A percentile compares a stretch with the other conserved stretches of the same genome.
These are phyloP conservation scores for Fusarium sambucinum DNA, from an alignment of 2,329 filamentous ascomycete genomes.

Conservation along the genomic window DNA sequence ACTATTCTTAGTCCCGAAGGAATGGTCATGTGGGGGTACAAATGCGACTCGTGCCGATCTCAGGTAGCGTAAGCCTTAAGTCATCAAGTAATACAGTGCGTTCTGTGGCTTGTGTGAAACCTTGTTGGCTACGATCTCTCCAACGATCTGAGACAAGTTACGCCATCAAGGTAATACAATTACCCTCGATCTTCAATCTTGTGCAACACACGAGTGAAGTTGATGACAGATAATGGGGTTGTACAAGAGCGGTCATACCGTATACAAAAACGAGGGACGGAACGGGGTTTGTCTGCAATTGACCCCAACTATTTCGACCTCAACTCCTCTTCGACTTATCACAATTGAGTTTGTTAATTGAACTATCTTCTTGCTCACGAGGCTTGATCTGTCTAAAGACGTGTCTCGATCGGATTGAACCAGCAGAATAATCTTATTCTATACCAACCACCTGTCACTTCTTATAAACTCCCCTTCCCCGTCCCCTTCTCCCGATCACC, in stretches of 20 bases:
- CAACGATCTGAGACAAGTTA: not conserved
- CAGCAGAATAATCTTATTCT: not conserved
- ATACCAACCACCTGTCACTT: not conserved
- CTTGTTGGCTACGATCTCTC: too few species aligned
- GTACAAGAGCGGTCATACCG: not conserved
- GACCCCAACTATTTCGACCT: fast-evolving
- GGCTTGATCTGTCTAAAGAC: not conserved
- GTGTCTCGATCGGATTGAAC: not conserved
- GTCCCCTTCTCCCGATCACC: too few species aligned
- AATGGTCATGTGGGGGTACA: not conserved
- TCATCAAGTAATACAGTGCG: not conserved
- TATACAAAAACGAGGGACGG: not conserved
- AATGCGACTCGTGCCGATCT: not conserved
- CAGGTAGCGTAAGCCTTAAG: not conserved
- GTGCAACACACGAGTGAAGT: not conserved
- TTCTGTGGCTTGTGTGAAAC: not conserved
- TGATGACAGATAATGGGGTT: not conserved
- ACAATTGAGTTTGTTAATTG: not conserved
- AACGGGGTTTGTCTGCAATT: not conserved
- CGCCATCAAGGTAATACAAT: not conserved
- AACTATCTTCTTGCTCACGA: not conserved
- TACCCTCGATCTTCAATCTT: not conserved
- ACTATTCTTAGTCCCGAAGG: too few species aligned
- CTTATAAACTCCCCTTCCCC: not conserved
- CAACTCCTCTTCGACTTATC: fast-evolving